Evolutionary conservation across 169 alveolate species (phyloP), one percentile per base, ranked within the genome.

Genomic region (Cryptosporidium bovis): DNA sequence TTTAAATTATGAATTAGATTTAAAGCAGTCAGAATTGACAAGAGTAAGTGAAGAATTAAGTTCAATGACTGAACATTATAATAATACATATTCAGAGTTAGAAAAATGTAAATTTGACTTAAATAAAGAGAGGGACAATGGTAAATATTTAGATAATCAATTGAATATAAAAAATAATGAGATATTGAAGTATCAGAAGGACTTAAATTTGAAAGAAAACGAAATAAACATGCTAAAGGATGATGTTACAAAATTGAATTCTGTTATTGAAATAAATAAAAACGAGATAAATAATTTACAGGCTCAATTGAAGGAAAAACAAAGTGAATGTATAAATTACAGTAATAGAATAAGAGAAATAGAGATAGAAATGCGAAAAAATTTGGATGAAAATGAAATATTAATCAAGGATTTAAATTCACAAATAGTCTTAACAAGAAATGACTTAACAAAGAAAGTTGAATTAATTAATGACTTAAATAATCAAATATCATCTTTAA

Each of bases 101-200:
- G 87, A 77, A 27, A 77, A 77, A 29, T 60, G 77, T 44, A 77
- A 77, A 20, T 56, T 40, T 44, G 87, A 77, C n/a, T 36, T 77
- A 2, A 48, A 36, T 62, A 62, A 46, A 0, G 71, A 60, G 27
- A 58, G 18, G 46, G 51, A 56, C 51, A 77, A 77, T n/a, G 18
- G 40, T 48, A 77, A 77, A 33, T 60, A 65, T 34, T 40, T 77
- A 48, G 65, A 77, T 27, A 62, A 48, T 29, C 77, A 77, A 27
- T 24, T 77, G 48, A 60, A 6, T 24, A 44, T 60, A 24, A 62
- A 58, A 20, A 77, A 40, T 40, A 60, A 62, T 15, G 87, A 56
- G 29, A 60, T 77, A 20, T 34, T 51, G 4, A 56, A 77, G 64
- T 60, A 44, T 50, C 8, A 77, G 24, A 66, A 5, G 20, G 64